Percentiles rank a stretch among this genome's conserved stretches.
Conservation (phyloP, 805 yeast genomes). For the Yarrowia sp. region DNA sequence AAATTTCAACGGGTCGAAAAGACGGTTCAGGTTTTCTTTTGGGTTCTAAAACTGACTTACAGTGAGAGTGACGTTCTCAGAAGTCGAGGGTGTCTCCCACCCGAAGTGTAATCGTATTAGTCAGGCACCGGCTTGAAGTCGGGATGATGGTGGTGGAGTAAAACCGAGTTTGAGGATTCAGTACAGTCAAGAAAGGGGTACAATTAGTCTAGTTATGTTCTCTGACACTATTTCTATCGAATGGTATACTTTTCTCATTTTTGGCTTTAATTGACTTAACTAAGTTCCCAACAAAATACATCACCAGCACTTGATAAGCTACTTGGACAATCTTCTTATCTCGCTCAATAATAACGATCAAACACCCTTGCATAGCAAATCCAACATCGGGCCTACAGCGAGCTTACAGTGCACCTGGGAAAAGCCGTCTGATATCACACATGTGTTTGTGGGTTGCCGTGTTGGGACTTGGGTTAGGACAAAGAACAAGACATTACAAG, state of each 20-base stretch:
- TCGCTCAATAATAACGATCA: background rate
- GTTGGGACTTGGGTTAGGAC: background rate
- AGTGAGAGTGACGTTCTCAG: background rate
- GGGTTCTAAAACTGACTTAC: background rate
- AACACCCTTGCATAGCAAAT: conserved; percentile 14
- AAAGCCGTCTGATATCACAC: background rate
- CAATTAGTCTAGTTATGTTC: too few relatives aligned
- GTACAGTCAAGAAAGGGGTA: too few relatives aligned
- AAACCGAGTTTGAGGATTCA: background rate
- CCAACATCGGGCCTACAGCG: background rate
- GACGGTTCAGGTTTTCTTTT: background rate
- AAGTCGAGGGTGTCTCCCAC: background rate
- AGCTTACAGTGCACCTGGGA: conserved; percentile 1
- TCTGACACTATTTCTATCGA: background rate
- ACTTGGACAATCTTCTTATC: background rate
- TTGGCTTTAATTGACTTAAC: background rate
- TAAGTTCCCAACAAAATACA: background rate
- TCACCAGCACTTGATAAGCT: background rate
- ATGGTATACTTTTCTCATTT: background rate
- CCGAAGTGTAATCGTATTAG: background rate
- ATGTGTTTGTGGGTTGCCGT: background rate
- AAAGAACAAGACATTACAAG: background rate
- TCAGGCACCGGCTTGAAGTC: background rate
- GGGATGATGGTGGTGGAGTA: background rate
- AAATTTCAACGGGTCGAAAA: background rate